A percentile compares a stretch with the other conserved stretches of the same genome.
Evolutionary conservation across 257 asterid species (phyloP).

Genomic region (Vinca minor): DNA sequence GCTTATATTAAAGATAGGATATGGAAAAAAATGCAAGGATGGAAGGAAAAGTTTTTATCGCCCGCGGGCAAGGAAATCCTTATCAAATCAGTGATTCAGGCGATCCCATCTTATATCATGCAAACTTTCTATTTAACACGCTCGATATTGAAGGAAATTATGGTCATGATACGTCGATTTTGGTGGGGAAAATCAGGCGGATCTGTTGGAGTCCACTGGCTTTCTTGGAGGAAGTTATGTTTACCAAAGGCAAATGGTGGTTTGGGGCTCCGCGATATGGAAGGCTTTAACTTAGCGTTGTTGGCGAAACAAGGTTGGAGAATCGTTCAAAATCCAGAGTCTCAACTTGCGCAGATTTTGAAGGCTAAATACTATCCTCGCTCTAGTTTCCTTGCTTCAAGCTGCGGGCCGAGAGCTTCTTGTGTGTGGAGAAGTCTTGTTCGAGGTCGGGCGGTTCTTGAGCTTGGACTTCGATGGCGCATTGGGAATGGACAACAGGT

Average conservation of each 20-base stretch:
- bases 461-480: too few species aligned
- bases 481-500: too few species aligned
- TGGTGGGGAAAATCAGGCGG: neutral
- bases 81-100: too few species aligned
- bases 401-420: neutral
- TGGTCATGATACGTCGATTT: too few species aligned
- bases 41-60: too few species aligned
- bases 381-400: neutral
- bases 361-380: neutral
- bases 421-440: neutral
- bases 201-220: neutral
- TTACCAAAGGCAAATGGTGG: neutral
- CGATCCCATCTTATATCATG: neutral
- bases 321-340: neutral
- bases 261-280: too few species aligned
- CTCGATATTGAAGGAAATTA: neutral
- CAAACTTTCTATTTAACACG: neutral
- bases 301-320: too few species aligned
- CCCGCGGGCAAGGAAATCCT: too few species aligned
- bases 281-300: neutral
- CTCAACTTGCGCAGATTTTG: neutral
- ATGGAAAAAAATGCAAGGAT: too few species aligned
- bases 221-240: neutral
- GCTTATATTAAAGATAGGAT: too few species aligned
- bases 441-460: neutral